Evolutionary conservation across 2,329 filamentous ascomycete species (phyloP), one percentile per base, ranked within the genome.

Genomic region (Nothopassalora personata): DNA sequence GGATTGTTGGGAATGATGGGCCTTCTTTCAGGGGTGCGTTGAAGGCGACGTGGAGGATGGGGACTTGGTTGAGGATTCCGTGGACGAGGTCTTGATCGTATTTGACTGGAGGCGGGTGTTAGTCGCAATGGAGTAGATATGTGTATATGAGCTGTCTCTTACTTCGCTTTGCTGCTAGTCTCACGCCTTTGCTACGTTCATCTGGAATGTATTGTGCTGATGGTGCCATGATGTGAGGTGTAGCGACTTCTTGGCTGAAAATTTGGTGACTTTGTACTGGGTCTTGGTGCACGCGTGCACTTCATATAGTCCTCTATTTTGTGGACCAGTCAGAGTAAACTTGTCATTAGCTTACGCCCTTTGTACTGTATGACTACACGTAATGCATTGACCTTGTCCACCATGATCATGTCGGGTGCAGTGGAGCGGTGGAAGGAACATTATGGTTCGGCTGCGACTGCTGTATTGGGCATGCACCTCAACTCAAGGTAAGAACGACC

Each of bases 41-140:
- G 80, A 95, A 95, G 63, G 90, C 91, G 67, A 95, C 86, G 75
- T 95, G 87, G 15, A 94, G 80, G 53, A 95, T 82, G 39, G 84
- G 85, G n/a, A 83, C 83, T 19, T 80, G 79, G 74, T 93, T 91
- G 74, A 96, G 79, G 68, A 95, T 88, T 59, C 75, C 72, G 72
- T 95, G 89, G 70, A 95, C 90, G 7, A 85, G 83, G 51, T 84
- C 79, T 53, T 88, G 81, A 58, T 90, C 85, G 71, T 96, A 95
- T 53, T 81, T 81, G 53, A 83, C 88, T 91, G 57, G 39, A 53
- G 18, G 11, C 28, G 46, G 6, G 46, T 9, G 28, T 49, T 49
- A 49, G 46, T 30, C 18, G 3, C 28, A 15, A 9, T 23, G 10
- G 19, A 11, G 19, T 49, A 9, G 19, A 53, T 31, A 13, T 52